A percentile compares a stretch with the other conserved stretches of the same genome.
These are phyloP conservation scores for Tuber indicum DNA, from an alignment of 495 filamentous ascomycete genomes.

Conservation along the genomic window DNA sequence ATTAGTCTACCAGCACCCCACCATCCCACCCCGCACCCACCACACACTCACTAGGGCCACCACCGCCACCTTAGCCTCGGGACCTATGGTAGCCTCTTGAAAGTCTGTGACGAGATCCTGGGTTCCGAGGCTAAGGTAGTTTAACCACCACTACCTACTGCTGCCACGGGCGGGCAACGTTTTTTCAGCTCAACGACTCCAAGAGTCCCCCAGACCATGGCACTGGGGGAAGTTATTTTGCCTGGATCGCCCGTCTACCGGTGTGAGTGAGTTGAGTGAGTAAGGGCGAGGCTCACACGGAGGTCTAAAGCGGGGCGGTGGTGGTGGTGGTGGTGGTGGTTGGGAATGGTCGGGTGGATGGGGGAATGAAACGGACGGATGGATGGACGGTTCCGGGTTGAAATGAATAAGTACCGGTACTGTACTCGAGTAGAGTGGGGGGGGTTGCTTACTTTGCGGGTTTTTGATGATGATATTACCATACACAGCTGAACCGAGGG, in stretches of 20 bases:
- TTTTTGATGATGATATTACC: background rate
- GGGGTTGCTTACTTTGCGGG: background rate
- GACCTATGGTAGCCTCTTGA: no score
- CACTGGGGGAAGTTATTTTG: background rate
- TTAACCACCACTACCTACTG: background rate
- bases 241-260: background rate
- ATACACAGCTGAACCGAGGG: background rate
- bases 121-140: no score
- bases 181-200: background rate
- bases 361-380: background rate
- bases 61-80: background rate
- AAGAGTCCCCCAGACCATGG: background rate
- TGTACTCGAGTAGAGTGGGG: background rate
- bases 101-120: no score
- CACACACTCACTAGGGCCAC: background rate
- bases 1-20: background rate
- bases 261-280: constrained; percentile 1
- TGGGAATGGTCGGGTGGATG: background rate
- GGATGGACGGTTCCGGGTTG: background rate
- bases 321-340: background rate
- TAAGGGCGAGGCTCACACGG: background rate
- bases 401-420: background rate
- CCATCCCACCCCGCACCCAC: background rate
- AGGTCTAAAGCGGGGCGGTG: background rate
- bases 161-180: background rate